phyloP scores from a whole-genome alignment of 495 filamentous ascomycete species.

The Aspergillus taichungensis region DNA sequence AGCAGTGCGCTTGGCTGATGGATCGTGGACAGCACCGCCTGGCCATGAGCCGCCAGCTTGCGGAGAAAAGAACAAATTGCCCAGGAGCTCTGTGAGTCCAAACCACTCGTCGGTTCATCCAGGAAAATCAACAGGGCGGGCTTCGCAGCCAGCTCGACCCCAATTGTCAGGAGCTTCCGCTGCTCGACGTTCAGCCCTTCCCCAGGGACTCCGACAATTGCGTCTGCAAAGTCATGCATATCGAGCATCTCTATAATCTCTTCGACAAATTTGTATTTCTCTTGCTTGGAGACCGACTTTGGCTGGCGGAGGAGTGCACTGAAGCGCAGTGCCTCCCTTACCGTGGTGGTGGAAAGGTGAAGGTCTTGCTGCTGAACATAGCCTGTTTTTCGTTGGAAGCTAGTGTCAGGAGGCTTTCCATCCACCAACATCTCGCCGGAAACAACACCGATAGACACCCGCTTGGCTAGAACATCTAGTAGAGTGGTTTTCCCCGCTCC shows the following conservation, averaged over 20 bases:
- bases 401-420: conserved; percentile 50
- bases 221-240: conserved; percentile 39
- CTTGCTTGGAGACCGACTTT: conserved; percentile 30
- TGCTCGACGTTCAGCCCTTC: conserved; percentile 84
- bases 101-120: conserved; percentile 85
- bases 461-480: conserved; percentile 51
- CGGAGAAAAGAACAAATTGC: conserved; percentile 73
- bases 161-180: conserved; percentile 80
- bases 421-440: conserved; percentile 48
- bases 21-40: conserved; percentile 87
- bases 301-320: conserved; percentile 82
- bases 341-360: conserved; percentile 73
- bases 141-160: conserved; percentile 85
- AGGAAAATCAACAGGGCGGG: conserved; percentile 85
- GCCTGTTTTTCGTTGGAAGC: conserved; percentile 84
- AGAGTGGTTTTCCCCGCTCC: conserved; percentile 64
- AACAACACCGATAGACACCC: conserved; percentile 44
- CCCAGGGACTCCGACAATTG: conserved; percentile 36
- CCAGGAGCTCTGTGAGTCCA: conserved; percentile 83
- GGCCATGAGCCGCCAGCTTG: conserved; percentile 78
- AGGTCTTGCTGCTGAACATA: conserved; percentile 94
- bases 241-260: conserved; percentile 45
- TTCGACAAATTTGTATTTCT: conserved; percentile 44
- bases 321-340: conserved; percentile 74
- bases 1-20: conserved; percentile 89